Evolutionary conservation across 2,329 filamentous ascomycete genomes (phyloP).

Genomic region (Capronia americana): DNA sequence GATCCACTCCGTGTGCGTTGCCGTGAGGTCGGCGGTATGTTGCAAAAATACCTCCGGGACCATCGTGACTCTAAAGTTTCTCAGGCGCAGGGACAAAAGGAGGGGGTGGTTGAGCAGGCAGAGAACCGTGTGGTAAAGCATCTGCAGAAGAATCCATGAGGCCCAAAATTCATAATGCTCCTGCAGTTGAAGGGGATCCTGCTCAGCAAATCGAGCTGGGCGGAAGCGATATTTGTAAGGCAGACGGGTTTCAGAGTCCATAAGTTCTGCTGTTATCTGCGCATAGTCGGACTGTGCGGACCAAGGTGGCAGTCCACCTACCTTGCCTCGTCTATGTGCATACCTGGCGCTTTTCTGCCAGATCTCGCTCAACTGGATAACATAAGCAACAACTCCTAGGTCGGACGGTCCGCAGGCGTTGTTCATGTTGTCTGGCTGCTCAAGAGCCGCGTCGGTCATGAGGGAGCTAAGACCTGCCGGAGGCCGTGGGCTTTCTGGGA

Average conservation of each 20-base stretch:
- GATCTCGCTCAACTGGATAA: conserved; percentile 54
- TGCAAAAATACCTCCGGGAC: conserved; percentile 61
- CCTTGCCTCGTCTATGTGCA: conserved; percentile 54
- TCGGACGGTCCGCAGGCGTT: conserved; percentile 23
- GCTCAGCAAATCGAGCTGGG: conserved; percentile 55
- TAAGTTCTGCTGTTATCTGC: conserved; percentile 57
- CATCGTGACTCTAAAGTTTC: conserved; percentile 59
- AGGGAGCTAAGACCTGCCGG: conserved; percentile 29
- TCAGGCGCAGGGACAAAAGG: conserved; percentile 59
- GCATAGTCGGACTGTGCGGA: conserved; percentile 61
- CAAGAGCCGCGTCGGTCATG: conserved; percentile 29
- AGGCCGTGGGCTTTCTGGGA: conserved; percentile 25
- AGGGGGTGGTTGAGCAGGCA: conserved; percentile 62
- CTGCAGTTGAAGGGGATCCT: conserved; percentile 51
- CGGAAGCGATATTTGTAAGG: conserved; percentile 60
- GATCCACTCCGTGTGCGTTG: conserved; percentile 61
- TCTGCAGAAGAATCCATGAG: conserved; percentile 60
- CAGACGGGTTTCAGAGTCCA: conserved; percentile 60
- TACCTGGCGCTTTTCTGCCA: conserved; percentile 58
- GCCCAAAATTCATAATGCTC: conserved; percentile 59
- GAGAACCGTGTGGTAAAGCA: conserved; percentile 60
- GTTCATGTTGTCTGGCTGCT: conserved; percentile 23
- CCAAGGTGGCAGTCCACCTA: conserved; percentile 55
- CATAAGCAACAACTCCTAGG: conserved; percentile 55
- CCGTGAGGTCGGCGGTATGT: conserved; percentile 60